These are phyloP conservation scores for Atkinsonella hypoxylon DNA, from an alignment of 2,329 filamentous ascomycete species.

Conservation along the genomic window DNA sequence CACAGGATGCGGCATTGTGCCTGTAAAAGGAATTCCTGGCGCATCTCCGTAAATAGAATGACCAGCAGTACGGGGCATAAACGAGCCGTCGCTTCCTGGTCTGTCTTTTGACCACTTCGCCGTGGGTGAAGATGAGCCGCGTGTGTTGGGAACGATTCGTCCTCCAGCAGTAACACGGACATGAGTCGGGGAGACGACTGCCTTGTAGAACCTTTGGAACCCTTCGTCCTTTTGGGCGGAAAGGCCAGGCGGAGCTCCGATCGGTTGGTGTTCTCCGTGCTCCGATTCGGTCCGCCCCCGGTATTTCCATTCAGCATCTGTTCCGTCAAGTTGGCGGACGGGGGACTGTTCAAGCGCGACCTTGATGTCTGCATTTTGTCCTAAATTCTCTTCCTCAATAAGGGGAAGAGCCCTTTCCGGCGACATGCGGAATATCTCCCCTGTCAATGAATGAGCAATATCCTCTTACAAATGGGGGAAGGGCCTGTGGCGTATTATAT, in stretches of 20 bases:
- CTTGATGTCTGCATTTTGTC: slow-evolving; percentile 6
- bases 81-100: slow-evolving; percentile 11
- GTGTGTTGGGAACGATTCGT: slow-evolving; percentile 53
- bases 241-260: slow-evolving; percentile 40
- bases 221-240: slow-evolving; percentile 48
- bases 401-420: slow-evolving; percentile 16
- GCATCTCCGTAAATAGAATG: slow-evolving; percentile 6
- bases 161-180: slow-evolving; percentile 56
- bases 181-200: slow-evolving; percentile 55
- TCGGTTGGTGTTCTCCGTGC: slow-evolving; percentile 30
- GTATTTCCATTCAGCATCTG: slow-evolving; percentile 32
- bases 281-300: slow-evolving; percentile 33
- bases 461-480: background rate
- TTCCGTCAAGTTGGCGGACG: slow-evolving; percentile 25
- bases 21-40: slow-evolving; percentile 6
- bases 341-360: slow-evolving; percentile 8
- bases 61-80: slow-evolving; percentile 10
- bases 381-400: slow-evolving; percentile 19
- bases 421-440: slow-evolving; percentile 21
- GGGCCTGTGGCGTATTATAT: too few relatives aligned
- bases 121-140: slow-evolving; percentile 39
- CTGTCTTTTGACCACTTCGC: slow-evolving; percentile 37
- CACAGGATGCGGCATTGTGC: slow-evolving; percentile 13
- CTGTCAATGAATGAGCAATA: slow-evolving; percentile 9
- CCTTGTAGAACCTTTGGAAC: slow-evolving; percentile 57